Evolutionary conservation across 169 alveolate species (phyloP).

Genomic region (Cryptosporidium ryanae): DNA sequence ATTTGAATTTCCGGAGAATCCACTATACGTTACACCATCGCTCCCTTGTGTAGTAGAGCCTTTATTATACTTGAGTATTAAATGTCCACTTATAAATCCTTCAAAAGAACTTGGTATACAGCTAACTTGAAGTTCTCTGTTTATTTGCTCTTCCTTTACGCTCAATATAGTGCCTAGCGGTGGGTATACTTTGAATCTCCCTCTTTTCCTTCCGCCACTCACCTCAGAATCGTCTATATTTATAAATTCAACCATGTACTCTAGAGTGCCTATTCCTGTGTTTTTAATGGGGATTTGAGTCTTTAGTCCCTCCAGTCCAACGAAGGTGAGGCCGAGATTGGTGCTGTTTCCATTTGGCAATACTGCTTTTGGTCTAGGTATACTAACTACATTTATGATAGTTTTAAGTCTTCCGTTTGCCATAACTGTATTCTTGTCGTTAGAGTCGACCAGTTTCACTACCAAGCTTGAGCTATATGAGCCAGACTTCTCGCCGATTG

Average conservation of each 20-base stretch:
- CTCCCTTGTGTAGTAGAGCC: neutral
- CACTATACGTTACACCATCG: conserved; percentile 1
- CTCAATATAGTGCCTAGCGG: conserved; percentile 54
- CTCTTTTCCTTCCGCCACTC: conserved; percentile 12
- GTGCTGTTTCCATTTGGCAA: conserved; percentile 72
- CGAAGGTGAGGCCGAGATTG: conserved; percentile 49
- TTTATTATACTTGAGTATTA: conserved; percentile 41
- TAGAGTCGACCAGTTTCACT: conserved; percentile 39
- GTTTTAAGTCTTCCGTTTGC: conserved; percentile 44
- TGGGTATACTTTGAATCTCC: conserved; percentile 64
- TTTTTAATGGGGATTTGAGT: conserved; percentile 40
- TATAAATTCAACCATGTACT: conserved; percentile 62
- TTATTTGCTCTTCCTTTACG: conserved; percentile 42
- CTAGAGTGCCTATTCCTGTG: conserved; percentile 64
- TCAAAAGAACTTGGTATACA: conserved; percentile 55
- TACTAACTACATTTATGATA: conserved; percentile 43
- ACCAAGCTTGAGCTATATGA: conserved; percentile 28
- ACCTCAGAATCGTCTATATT: conserved; percentile 21
- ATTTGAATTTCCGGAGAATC: neutral
- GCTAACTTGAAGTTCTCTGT: conserved; percentile 50
- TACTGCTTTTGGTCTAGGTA: conserved; percentile 56
- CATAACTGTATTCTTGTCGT: conserved; percentile 22
- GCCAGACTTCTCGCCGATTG: conserved; percentile 65
- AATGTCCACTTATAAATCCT: conserved; percentile 65
- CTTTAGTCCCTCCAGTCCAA: conserved; percentile 58